Percentiles rank a stretch among this genome's conserved stretches.
Conservation (phyloP, 176 grass and related monocot genomes). For the Coix lacrymajobi region DNA sequence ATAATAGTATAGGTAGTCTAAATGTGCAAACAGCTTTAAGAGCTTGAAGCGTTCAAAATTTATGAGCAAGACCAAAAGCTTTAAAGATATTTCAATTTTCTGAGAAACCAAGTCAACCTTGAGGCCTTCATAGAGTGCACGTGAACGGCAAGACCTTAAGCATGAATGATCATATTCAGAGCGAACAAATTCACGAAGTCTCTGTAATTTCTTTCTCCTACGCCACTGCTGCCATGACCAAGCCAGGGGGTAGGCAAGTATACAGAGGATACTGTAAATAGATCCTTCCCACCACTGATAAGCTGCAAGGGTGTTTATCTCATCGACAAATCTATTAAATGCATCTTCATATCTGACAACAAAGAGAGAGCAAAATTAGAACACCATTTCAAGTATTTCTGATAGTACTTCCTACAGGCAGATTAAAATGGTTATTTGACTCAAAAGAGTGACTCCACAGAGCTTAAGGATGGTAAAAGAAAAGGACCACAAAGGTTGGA, state of each 20-base stretch:
- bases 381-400: neutral
- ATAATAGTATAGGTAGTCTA: neutral
- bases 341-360: slow-evolving; percentile 79
- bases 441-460: neutral
- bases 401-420: neutral
- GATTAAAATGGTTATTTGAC: neutral
- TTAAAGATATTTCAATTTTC: slow-evolving; percentile 8
- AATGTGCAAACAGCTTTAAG: neutral
- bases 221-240: slow-evolving; percentile 99
- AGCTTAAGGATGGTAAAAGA: neutral
- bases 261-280: slow-evolving; percentile 75
- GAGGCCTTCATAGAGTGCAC: slow-evolving; percentile 98
- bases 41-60: neutral
- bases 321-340: slow-evolving; percentile 93
- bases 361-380: slow-evolving; percentile 20
- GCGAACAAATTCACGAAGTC: slow-evolving; percentile 97
- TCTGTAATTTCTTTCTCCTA: slow-evolving; percentile 91
- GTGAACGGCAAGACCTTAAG: slow-evolving; percentile 91
- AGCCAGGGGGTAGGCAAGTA: slow-evolving; percentile 82
- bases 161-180: slow-evolving; percentile 99
- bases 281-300: slow-evolving; percentile 99
- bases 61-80: neutral
- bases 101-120: slow-evolving; percentile 56
- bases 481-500: slow-evolving; percentile 15
- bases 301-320: slow-evolving; percentile 89